These are phyloP conservation scores for Phanerodontia chrysosporium DNA, from an alignment of 768 basidiomycete species.

Conservation along the genomic window DNA sequence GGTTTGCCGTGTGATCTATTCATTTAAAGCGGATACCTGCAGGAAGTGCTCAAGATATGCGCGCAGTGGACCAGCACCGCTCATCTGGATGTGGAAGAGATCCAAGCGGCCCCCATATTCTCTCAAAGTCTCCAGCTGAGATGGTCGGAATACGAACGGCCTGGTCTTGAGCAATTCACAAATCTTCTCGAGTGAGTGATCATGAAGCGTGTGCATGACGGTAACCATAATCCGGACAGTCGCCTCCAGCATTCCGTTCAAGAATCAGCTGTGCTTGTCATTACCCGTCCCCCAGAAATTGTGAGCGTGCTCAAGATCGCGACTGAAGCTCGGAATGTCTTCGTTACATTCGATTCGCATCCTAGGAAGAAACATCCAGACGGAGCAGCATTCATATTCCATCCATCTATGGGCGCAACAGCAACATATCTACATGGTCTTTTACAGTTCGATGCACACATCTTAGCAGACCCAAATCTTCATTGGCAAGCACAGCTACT, in stretches of 20 bases:
- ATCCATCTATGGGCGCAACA: constrained; percentile 38
- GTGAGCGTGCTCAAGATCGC: constrained; percentile 44
- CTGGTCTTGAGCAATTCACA: constrained; percentile 35
- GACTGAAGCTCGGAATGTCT: constrained; percentile 29
- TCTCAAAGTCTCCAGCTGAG: constrained; percentile 32
- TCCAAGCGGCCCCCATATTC: constrained; percentile 47
- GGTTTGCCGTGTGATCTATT: background rate
- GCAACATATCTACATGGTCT: constrained; percentile 43
- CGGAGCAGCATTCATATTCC: constrained; percentile 58
- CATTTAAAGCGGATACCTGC: background rate
- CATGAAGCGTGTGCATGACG: background rate
- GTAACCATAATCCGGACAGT: background rate
- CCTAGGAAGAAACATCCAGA: constrained; percentile 49
- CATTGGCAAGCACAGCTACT: constrained; percentile 68
- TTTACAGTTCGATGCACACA: constrained; percentile 43
- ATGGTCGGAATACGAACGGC: constrained; percentile 33
- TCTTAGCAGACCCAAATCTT: constrained; percentile 39
- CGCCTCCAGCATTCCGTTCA: constrained; percentile 16
- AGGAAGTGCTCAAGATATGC: constrained; percentile 60
- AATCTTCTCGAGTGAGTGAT: constrained; percentile 26
- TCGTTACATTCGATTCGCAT: constrained; percentile 66
- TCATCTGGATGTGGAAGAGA: constrained; percentile 57
- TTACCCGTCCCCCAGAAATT: constrained; percentile 73
- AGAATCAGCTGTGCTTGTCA: constrained; percentile 30
- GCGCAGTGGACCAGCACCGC: constrained; percentile 46